Percentiles rank a stretch among this genome's conserved stretches.
These are phyloP conservation scores for Kodamaea restingae DNA, from an alignment of 805 yeast genomes.

Conservation along the genomic window DNA sequence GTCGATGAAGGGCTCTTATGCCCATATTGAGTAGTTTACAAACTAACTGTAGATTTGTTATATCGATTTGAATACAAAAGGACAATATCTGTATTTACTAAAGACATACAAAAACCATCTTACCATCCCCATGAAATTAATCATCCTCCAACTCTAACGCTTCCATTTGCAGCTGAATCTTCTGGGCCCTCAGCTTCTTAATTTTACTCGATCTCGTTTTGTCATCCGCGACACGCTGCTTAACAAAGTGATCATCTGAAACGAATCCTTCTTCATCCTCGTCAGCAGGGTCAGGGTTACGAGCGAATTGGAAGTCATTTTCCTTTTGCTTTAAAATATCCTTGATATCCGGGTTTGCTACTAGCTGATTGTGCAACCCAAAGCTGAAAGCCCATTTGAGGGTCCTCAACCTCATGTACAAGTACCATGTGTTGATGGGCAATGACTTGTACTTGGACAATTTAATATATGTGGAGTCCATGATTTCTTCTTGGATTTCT, in stretches of 20 bases:
- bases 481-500: conserved; percentile 27
- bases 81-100: too few relatives aligned
- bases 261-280: too few relatives aligned
- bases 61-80: too few relatives aligned
- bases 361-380: conserved; percentile 48
- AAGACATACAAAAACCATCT: too few relatives aligned
- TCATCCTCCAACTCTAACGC: conserved; percentile 19
- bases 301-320: conserved; percentile 6
- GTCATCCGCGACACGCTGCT: conserved; percentile 20
- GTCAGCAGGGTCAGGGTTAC: too few relatives aligned
- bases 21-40: background rate
- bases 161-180: conserved; percentile 30
- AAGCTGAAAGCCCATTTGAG: conserved; percentile 50
- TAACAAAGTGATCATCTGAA: conserved; percentile 9
- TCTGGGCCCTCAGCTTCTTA: conserved; percentile 35
- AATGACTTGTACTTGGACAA: conserved; percentile 44
- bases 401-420: conserved; percentile 44
- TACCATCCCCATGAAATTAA: too few relatives aligned
- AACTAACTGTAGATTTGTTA: background rate
- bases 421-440: conserved; percentile 48
- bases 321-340: conserved; percentile 35
- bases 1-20: conserved; percentile 1
- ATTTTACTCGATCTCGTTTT: conserved; percentile 33
- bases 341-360: conserved; percentile 31
- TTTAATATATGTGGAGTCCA: conserved; percentile 37